Evolutionary conservation across 495 filamentous ascomycete species (phyloP).

Genomic region (Penicillium daleae): DNA sequence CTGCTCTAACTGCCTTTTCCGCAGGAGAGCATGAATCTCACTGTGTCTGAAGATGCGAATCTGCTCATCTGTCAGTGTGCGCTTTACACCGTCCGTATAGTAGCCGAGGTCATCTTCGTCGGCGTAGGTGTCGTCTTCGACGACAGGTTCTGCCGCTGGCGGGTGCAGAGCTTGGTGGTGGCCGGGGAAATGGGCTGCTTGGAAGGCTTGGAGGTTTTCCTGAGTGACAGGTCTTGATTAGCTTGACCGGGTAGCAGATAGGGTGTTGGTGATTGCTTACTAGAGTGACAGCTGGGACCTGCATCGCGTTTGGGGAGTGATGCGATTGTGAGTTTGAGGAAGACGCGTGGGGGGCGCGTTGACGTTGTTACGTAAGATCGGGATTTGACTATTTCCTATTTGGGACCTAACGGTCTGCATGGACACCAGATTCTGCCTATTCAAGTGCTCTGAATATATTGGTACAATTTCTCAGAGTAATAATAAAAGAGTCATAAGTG

Average conservation of each 20-base stretch:
- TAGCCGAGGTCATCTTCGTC: conserved; percentile 81
- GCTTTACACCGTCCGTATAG: conserved; percentile 86
- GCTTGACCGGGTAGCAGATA: not conserved
- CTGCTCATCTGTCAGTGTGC: conserved; percentile 90
- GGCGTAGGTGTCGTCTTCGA: conserved; percentile 43
- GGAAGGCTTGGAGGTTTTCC: conserved; percentile 76
- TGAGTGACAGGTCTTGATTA: conserved; percentile 28
- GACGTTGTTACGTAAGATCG: conserved; percentile 17
- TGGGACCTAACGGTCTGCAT: not conserved
- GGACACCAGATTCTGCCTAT: not conserved
- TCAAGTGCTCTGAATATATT: not conserved
- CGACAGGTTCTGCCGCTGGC: conserved; percentile 30
- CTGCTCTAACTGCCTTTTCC: conserved; percentile 47
- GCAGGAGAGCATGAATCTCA: conserved; percentile 76
- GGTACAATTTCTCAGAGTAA: not conserved
- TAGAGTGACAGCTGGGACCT: conserved; percentile 53
- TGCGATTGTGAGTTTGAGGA: conserved; percentile 9
- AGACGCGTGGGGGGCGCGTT: conserved; percentile 16
- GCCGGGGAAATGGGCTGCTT: conserved; percentile 63
- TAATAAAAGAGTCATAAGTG: not conserved
- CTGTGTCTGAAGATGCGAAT: conserved; percentile 89
- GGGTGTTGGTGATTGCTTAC: conserved; percentile 38
- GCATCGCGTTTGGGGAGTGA: conserved; percentile 19
- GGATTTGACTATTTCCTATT: not conserved
- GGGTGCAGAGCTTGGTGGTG: conserved; percentile 13